Evolutionary conservation across 208 protist species (phyloP), one percentile per base, ranked within the genome.

Genomic region (Acanthamoeba triangularis): DNA sequence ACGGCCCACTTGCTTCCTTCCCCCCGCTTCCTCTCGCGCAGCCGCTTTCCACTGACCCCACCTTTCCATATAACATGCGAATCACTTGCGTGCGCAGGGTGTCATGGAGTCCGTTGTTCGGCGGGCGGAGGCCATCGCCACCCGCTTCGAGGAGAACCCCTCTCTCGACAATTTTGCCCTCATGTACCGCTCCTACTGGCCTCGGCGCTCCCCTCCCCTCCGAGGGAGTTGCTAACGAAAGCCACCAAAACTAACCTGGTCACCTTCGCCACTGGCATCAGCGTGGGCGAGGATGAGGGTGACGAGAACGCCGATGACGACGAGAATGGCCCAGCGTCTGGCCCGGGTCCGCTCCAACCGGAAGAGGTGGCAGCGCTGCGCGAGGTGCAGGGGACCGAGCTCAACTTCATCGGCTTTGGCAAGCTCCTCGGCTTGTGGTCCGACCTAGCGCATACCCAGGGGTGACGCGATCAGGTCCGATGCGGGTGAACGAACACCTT

Each of bases 141-240:
- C 20, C 37, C 56, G 90, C 56, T 94, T 94, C 49, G 90, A 94
- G 65, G 90, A 94, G 54, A 47, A 94, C 18, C 90, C 90, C 20
- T 67, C 84, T 0, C 84, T 91, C 16, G 84, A 69, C 49, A 91
- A 91, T 44, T 91, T 91, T 67, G 59, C 84, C 18, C 52, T 49
- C 47, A 35, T 91, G 84, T 91, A 67, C 84, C 25, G 16, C 25
- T 84, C 18, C 72, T 47, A 6, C 54, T n/a, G n/a, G n/a, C n/a
- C n/a, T n/a, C n/a, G n/a, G n/a, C n/a, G n/a, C n/a, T n/a, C 54
- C 0, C 54, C 6, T 7, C 54, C 54, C 3, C 16, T 59, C 20
- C n/a, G n/a, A n/a, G n/a, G n/a, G 54, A 16, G n/a, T n/a, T n/a
- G n/a, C n/a, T n/a, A n/a, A n/a, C n/a, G 8, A 13, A 47, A 47